Conservation (phyloP, 2,329 filamentous ascomycete species). For the Hymenoscyphus repandus region DNA sequence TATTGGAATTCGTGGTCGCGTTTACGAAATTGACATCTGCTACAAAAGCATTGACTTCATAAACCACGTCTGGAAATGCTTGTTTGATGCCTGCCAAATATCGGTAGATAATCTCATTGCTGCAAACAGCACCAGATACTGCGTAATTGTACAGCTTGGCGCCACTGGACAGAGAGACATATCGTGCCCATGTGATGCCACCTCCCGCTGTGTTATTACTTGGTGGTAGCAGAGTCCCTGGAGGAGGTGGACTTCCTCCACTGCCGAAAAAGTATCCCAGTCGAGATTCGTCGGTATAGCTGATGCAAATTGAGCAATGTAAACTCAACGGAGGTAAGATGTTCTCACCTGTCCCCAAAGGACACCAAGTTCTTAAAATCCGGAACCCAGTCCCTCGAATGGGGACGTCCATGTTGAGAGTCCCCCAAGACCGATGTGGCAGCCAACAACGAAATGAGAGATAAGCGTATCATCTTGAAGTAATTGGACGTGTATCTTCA, state of each 20-base stretch:
- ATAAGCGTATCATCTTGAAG: background rate
- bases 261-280: slow-evolving; percentile 56
- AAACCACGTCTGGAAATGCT: slow-evolving; percentile 57
- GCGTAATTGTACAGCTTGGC: slow-evolving; percentile 63
- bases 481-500: too few species aligned
- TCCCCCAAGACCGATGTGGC: too few species aligned
- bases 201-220: slow-evolving; percentile 55
- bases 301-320: slow-evolving; percentile 9
- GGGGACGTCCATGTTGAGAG: too few species aligned
- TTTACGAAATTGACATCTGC: slow-evolving; percentile 40
- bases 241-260: slow-evolving; percentile 55
- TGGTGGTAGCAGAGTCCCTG: slow-evolving; percentile 44
- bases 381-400: slow-evolving; percentile 27
- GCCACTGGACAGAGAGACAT: slow-evolving; percentile 54
- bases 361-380: slow-evolving; percentile 59
- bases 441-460: background rate
- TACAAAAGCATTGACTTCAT: slow-evolving; percentile 53
- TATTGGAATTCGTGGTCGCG: slow-evolving; percentile 28
- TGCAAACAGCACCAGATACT: slow-evolving; percentile 66
- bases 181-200: slow-evolving; percentile 64
- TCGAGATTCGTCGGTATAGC: slow-evolving; percentile 68
- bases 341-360: slow-evolving; percentile 64
- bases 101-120: slow-evolving; percentile 60
- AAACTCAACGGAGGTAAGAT: background rate
- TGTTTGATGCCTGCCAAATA: slow-evolving; percentile 44